Base-by-base conservation (phyloP, 1,284 basidiomycete genomes). In the Ustilago sp. region DNA sequence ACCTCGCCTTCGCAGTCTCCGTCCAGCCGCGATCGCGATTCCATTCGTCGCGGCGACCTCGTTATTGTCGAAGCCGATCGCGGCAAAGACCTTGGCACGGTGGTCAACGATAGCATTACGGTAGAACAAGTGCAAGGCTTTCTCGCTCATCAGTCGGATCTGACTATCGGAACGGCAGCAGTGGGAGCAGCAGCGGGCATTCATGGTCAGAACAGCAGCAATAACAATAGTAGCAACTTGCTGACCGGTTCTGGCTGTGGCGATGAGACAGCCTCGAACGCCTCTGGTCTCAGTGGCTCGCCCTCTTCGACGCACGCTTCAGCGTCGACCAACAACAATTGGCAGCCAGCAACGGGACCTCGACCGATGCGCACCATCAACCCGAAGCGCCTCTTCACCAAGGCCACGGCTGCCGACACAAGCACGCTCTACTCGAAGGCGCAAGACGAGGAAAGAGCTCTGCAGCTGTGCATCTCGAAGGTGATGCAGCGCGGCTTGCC, bases 1-100 rank as follows among this genome's bases (percentile, higher is more conserved):
- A 60, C 23, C 4, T 60, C 66, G 38, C 69, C 69, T 13, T 60
- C 65, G 41, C 58, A 63, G 38, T 72, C 69, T 52, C 65, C 69
- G 1, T 54, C 56, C 34, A 57, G 23, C 31, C 41, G 62, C 28
- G 28, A 74, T 62, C 5, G 43, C 51, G 63, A 70, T 23, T 8
- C 66, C 77, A 90, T 94, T 66, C 89, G 90, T 15, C 90, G 91
- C 17, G 95, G 94, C 4, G 96, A 98, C 85, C 88, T 95, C 50
- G 96, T 98, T 63, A 94, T 98, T 76, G 96, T 98, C 17, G 96
- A 98, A 87, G 96, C 95, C 8, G 96, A 98, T 86, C 89, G 96
- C 31, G 96, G 96, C 19, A 93, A 93, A 85, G 95, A 98, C 87
- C 85, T 98, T 54, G 95, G 95, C 38, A 94, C 92, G 83, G 92